Evolutionary conservation across 768 basidiomycete genomes (phyloP), one percentile per base, ranked within the genome.

Genomic region (Tylopilus sp.): DNA sequence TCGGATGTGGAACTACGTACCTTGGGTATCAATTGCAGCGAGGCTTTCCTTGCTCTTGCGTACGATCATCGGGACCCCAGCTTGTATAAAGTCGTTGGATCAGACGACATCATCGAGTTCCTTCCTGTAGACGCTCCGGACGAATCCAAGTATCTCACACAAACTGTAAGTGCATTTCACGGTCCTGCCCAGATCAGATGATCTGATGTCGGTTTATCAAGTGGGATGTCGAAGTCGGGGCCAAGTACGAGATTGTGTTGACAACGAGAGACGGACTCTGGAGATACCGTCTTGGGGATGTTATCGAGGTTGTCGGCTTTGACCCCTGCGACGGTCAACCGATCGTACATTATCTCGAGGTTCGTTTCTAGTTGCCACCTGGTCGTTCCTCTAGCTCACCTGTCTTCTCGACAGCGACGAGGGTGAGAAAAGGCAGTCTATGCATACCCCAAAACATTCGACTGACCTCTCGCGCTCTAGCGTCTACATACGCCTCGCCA

Each of bases 251-350:
- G 10, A 54, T 67, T 7, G 36, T 60, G 17, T 42, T 66, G 49
- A 66, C 65, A 2, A 66, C 60, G 43, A 64, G 62, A 47, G 62
- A 66, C 33, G 58, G 60, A 21, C 45, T 68, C 5, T 62, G 64
- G 64, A 53, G 66, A 30, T 57, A 62, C 30, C 58, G 59, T 45
- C 50, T 64, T 11, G 54, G 55, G 12, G 60, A 69, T 31, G 44
- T 62, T n/a, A 25, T 64, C 17, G 54, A 66, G 16, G 50, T 59
- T 9, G 53, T 56, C 2, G 59, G 67, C 1, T 66, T 64, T 54
- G 62, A 64, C 51, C 55, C 56, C 22, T 49, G 52, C 13, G 57
- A 63, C 44, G 65, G 58, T 6, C 54, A 64, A 25, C 57, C 58
- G 6, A 33, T 64, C 22, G 56, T 66, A 52, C 62, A 48, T 45